These are phyloP conservation scores for Corymbia citriodora DNA, from an alignment of 441 rosid species.

Conservation along the genomic window DNA sequence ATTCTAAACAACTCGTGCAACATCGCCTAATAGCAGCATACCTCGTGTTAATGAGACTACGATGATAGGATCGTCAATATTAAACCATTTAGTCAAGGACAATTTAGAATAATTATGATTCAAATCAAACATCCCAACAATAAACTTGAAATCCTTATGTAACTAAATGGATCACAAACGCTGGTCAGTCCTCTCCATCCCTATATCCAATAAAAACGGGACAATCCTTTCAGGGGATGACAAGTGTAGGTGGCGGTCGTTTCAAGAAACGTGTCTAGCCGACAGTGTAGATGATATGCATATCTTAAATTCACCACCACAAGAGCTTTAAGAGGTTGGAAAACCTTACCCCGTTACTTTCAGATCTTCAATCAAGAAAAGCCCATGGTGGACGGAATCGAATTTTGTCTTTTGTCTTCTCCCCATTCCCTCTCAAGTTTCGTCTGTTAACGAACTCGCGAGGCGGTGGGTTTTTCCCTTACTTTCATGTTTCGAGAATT, in stretches of 20 bases:
- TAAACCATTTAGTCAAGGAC: rapidly evolving
- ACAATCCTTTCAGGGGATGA: background rate
- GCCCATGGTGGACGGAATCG: background rate
- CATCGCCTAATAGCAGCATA: rapidly evolving
- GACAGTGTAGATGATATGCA: background rate
- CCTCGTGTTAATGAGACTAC: background rate
- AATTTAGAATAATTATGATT: rapidly evolving
- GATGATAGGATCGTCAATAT: rapidly evolving
- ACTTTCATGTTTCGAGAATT: background rate
- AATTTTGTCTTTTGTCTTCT: background rate
- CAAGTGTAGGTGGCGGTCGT: background rate
- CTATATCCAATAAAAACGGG: background rate
- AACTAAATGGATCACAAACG: background rate
- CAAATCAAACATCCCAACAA: rapidly evolving
- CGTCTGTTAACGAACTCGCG: background rate
- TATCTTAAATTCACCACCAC: background rate
- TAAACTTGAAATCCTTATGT: rapidly evolving
- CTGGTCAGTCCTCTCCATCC: rapidly evolving
- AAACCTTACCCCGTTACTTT: background rate
- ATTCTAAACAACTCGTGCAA: rapidly evolving
- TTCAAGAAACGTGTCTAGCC: background rate
- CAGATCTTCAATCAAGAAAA: background rate
- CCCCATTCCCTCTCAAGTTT: background rate
- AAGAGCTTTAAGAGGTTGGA: background rate
- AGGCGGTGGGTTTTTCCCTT: background rate